Conservation (phyloP, 257 asterid genomes). For the Solanum microdontum region DNA sequence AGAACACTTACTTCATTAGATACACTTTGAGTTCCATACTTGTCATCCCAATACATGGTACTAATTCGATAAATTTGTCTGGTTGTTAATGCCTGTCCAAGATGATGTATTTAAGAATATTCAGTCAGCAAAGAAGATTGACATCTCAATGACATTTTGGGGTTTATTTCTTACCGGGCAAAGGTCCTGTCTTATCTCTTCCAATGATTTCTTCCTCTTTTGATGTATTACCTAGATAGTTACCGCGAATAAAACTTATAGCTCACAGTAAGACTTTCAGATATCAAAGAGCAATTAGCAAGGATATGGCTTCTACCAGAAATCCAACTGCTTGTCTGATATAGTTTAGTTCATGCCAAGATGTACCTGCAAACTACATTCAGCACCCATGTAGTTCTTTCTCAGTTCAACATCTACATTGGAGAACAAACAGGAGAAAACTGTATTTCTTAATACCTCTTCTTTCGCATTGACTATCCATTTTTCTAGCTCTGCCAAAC, state of each 20-base stretch:
- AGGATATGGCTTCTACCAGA: constrained; percentile 44
- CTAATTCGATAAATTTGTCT: constrained; percentile 95
- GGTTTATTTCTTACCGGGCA: constrained; percentile 62
- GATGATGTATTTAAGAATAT: background rate
- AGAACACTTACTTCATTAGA: constrained; percentile 65
- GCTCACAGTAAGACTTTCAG: background rate
- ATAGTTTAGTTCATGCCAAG: constrained; percentile 95
- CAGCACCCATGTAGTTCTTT: background rate
- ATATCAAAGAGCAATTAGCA: background rate
- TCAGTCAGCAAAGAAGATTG: background rate
- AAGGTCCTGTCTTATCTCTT: constrained; percentile 91
- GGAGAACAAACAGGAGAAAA: background rate
- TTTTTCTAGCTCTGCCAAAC: constrained; percentile 91
- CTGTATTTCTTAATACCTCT: constrained; percentile 45
- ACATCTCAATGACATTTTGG: background rate
- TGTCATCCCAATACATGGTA: constrained; percentile 99
- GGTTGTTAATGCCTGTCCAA: constrained; percentile 66
- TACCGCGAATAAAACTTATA: constrained; percentile 4
- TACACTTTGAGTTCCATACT: constrained; percentile 96
- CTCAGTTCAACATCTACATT: background rate
- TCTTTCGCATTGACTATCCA: constrained; percentile 87
- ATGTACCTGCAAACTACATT: constrained; percentile 90
- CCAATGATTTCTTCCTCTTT: constrained; percentile 86
- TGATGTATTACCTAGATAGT: constrained; percentile 83
- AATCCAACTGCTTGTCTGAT: constrained; percentile 99